Percentiles rank a stretch among this genome's conserved stretches.
phyloP scores from a whole-genome alignment of 2,329 filamentous ascomycete genomes.

The Cryphonectria parasitica region DNA sequence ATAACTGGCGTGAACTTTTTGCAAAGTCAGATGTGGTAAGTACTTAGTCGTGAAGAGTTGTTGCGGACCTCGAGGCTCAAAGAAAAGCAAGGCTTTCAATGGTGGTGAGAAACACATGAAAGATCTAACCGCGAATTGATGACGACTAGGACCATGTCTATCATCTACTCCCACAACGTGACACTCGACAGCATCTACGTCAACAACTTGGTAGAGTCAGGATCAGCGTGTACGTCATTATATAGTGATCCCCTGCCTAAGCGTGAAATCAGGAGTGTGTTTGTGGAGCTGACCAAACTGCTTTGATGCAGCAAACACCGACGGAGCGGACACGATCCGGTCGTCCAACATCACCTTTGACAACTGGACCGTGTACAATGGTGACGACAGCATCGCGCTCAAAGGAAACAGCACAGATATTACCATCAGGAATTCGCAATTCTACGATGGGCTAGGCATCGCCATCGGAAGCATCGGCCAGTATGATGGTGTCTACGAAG shows the following conservation, averaged over 20 bases:
- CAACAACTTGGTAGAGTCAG: slow-evolving; percentile 45
- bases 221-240: slow-evolving; percentile 29
- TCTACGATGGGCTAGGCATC: slow-evolving; percentile 47
- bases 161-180: slow-evolving; percentile 48
- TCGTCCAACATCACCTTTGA: slow-evolving; percentile 35
- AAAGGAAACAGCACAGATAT: slow-evolving; percentile 36
- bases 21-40: slow-evolving; percentile 56
- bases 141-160: slow-evolving; percentile 43
- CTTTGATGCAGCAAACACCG: slow-evolving; percentile 36
- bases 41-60: not conserved
- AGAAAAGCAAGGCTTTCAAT: not conserved
- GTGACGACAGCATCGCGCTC: slow-evolving; percentile 32
- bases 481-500: slow-evolving; percentile 47
- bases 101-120: not conserved
- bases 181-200: slow-evolving; percentile 50
- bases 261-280: too few species aligned
- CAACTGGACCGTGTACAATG: slow-evolving; percentile 36
- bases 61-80: too few species aligned
- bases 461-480: slow-evolving; percentile 55
- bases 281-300: not conserved
- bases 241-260: not conserved
- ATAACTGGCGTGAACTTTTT: slow-evolving; percentile 50
- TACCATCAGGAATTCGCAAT: slow-evolving; percentile 43
- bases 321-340: slow-evolving; percentile 38
- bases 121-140: not conserved